Evolutionary conservation across 2,329 filamentous ascomycete genomes (phyloP), one percentile per base, ranked within the genome.

Genomic region (Zymoseptoria passerinii): DNA sequence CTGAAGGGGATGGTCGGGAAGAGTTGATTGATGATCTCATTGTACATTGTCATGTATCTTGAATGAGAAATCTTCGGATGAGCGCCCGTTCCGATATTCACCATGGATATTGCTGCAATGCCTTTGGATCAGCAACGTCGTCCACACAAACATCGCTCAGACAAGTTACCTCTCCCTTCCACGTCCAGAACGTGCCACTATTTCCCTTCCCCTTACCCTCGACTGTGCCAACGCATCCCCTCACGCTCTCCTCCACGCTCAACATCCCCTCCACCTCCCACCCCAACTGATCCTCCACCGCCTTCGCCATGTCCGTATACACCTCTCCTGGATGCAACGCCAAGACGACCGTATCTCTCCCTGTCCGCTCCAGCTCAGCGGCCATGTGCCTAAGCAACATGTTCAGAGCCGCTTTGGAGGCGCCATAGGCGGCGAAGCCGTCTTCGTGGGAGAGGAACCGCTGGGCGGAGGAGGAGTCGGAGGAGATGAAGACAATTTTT

Each of bases 301-400:
- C 18, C 56, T 81, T 79, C 4, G 77, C 76, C 80, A 82, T 82
- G 60, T 82, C 80, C 1, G 60, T 83, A 48, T 74, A 72, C 0
- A 84, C 81, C 66, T 83, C 81, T 6, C 81, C 81, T 0, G 81
- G 81, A 70, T 84, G 81, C 68, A 83, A 74, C 5, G 80, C 80
- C 40, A 83, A 65, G 5, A 84, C 73, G 18, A 78, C 74, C 0
- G 79, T 81, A 51, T 75, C 69, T 53, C 75, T 75, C 29, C 76
- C 75, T 60, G 78, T 78, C 48, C 80, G 70, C 65, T 78, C 76
- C 53, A 83, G 63, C 61, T 84, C 81, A 0, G 78, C 79, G 4
- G 80, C 80, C 74, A 83, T 78, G 63, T 83, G 81, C 57, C 76
- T 57, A 2, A 83, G 70, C 57, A 78, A 78, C 71, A 82, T 80